A percentile compares a stretch with the other conserved stretches of the same genome.
Conservation (phyloP, 345 rosid genomes). For the Eucalyptus cladocalyx region DNA sequence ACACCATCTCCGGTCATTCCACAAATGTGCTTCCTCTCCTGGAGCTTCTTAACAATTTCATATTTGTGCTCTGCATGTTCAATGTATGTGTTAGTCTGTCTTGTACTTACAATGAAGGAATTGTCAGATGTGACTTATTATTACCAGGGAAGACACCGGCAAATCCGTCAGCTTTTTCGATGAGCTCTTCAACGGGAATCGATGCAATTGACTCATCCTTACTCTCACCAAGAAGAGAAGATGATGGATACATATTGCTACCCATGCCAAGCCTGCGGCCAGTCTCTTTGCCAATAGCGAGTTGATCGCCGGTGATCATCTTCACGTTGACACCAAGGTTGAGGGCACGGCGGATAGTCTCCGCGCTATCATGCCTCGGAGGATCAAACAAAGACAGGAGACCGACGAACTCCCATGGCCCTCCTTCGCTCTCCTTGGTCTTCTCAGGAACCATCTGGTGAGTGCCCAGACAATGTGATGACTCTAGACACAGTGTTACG, state of each 20-base stretch:
- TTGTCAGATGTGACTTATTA: background rate
- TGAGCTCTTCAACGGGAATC: conserved; percentile 14
- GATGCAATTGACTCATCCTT: conserved; percentile 12
- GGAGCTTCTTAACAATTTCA: conserved; percentile 21
- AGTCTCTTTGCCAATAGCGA: conserved; percentile 26
- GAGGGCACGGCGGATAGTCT: conserved; percentile 24
- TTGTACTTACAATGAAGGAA: background rate
- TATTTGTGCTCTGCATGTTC: conserved; percentile 17
- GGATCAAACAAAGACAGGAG: conserved; percentile 40
- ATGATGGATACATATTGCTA: conserved; percentile 25
- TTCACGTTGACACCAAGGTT: conserved; percentile 29
- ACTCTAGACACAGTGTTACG: background rate
- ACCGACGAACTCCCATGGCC: conserved; percentile 35
- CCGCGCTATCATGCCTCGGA: conserved; percentile 27
- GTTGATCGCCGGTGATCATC: conserved; percentile 28
- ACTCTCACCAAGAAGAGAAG: conserved; percentile 14
- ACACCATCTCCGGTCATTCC: conserved; percentile 36
- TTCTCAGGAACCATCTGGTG: conserved; percentile 19
- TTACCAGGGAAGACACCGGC: conserved; percentile 24
- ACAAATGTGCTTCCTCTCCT: conserved; percentile 22
- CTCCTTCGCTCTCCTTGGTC: conserved; percentile 26
- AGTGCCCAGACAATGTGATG: background rate
- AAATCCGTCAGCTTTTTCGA: conserved; percentile 25
- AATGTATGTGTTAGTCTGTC: background rate
- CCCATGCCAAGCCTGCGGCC: conserved; percentile 30